Evolutionary conservation across 2,329 filamentous ascomycete genomes (phyloP).

Genomic region (Trichoderma sp.): DNA sequence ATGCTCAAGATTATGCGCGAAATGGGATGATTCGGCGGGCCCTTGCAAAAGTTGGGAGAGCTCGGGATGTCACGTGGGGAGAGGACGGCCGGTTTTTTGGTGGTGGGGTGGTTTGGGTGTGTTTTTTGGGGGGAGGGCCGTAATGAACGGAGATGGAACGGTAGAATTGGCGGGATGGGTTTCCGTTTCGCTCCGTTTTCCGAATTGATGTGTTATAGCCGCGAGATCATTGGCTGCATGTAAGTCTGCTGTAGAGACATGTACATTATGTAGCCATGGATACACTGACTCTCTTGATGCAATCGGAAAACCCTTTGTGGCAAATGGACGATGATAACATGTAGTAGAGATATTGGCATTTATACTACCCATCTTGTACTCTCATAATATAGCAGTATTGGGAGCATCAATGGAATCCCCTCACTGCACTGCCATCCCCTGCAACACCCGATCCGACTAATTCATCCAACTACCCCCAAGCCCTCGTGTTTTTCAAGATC

Average conservation of each 20-base stretch:
- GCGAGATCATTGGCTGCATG: not conserved
- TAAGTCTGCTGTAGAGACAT: not conserved
- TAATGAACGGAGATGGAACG: not conserved
- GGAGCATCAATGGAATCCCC: too few relatives aligned
- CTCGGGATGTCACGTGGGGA: slow-evolving; percentile 36
- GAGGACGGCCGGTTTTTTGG: not conserved
- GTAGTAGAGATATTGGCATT: not conserved
- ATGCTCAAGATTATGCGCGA: slow-evolving; percentile 32
- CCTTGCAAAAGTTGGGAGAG: slow-evolving; percentile 32
- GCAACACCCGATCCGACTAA: not conserved
- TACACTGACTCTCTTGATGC: not conserved
- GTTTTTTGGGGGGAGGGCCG: not conserved
- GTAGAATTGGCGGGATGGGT: not conserved
- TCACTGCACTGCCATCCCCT: too few relatives aligned
- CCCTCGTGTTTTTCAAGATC: not conserved
- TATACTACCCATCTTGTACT: not conserved
- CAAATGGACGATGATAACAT: not conserved
- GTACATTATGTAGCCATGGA: not conserved
- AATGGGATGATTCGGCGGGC: slow-evolving; percentile 34
- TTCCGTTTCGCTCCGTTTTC: not conserved
- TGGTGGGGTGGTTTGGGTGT: not conserved
- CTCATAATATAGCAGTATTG: too few relatives aligned
- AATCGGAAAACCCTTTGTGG: not conserved
- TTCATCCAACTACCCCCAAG: not conserved
- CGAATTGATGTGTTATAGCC: not conserved